A percentile compares a stretch with the other conserved stretches of the same genome.
Evolutionary conservation across 305 asterid genomes (phyloP).

Genomic region (Solanum hybrid): DNA sequence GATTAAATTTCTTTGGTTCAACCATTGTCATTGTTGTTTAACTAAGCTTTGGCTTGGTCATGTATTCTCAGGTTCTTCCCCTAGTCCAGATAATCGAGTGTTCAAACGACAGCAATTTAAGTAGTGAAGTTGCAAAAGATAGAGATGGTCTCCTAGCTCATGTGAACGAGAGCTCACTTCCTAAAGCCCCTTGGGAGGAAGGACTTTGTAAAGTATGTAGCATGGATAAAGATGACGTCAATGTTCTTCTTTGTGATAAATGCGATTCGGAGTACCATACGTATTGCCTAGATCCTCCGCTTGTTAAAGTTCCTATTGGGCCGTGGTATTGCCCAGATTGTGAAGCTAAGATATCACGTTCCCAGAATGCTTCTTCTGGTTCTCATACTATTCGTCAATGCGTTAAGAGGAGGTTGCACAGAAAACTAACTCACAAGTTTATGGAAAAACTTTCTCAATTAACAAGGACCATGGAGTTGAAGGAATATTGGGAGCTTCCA

Average conservation of each 20-base stretch:
- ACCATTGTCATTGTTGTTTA: constrained; percentile 1
- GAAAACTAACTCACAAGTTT: constrained; percentile 35
- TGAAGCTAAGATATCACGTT: constrained; percentile 42
- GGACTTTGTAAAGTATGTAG: constrained; percentile 94
- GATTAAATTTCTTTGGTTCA: not conserved
- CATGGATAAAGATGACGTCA: constrained; percentile 89
- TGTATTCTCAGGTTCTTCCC: constrained; percentile 49
- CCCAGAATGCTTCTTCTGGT: constrained; percentile 28
- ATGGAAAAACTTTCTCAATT: constrained; percentile 54
- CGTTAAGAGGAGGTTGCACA: constrained; percentile 34
- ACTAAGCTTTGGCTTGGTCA: constrained; percentile 8
- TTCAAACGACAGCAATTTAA: constrained; percentile 27
- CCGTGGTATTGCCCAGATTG: constrained; percentile 98
- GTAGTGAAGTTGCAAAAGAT: constrained; percentile 45
- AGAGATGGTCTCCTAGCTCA: constrained; percentile 54
- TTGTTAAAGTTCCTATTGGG: constrained; percentile 68
- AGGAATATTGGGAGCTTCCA: constrained; percentile 78
- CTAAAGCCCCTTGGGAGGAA: constrained; percentile 98
- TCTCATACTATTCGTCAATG: constrained; percentile 21
- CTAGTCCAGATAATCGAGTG: constrained; percentile 52
- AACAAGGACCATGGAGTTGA: constrained; percentile 55
- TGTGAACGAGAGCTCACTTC: constrained; percentile 51
- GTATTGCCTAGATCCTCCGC: constrained; percentile 95
- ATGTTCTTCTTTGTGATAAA: constrained; percentile 78
- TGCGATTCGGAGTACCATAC: constrained; percentile 93